Percentiles rank a stretch among this genome's conserved stretches.
phyloP scores from a whole-genome alignment of 345 rosid species.

The Geranium brycei region DNA sequence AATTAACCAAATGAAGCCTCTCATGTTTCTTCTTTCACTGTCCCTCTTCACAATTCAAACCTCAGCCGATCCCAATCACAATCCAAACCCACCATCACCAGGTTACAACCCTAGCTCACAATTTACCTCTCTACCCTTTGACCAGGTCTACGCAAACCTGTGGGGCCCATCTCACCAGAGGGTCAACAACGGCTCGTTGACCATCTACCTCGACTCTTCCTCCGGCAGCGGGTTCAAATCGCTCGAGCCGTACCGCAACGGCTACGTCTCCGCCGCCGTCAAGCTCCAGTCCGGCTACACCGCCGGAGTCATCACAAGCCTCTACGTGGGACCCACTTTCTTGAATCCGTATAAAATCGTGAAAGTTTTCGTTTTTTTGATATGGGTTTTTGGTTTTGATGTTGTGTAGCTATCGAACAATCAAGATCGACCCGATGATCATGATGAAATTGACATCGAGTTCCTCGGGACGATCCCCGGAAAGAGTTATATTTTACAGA shows the following conservation, averaged over 20 bases:
- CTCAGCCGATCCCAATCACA: conserved; percentile 6
- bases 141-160: conserved; percentile 38
- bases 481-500: conserved; percentile 89
- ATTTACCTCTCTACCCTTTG: conserved; percentile 31
- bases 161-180: conserved; percentile 92
- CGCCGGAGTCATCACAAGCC: conserved; percentile 82
- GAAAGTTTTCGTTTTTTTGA: background rate
- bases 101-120: conserved; percentile 68
- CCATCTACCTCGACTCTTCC: conserved; percentile 63
- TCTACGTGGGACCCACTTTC: conserved; percentile 39
- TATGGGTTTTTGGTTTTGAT: background rate
- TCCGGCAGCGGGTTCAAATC: conserved; percentile 87
- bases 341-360: conserved; percentile 4
- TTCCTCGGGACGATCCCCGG: conserved; percentile 74
- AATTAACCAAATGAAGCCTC: no score
- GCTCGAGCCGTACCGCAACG: conserved; percentile 65
- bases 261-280: conserved; percentile 77
- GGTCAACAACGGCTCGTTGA: conserved; percentile 36
- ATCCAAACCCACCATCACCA: conserved; percentile 53
- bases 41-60: no score
- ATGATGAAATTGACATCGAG: conserved; percentile 91
- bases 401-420: conserved; percentile 31
- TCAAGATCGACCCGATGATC: conserved; percentile 71
- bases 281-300: conserved; percentile 74
- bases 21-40: no score